Percentiles rank a stretch among this genome's conserved stretches.
Conservation (phyloP, 129 eudicot genomes). For the Flaveria brownii region DNA sequence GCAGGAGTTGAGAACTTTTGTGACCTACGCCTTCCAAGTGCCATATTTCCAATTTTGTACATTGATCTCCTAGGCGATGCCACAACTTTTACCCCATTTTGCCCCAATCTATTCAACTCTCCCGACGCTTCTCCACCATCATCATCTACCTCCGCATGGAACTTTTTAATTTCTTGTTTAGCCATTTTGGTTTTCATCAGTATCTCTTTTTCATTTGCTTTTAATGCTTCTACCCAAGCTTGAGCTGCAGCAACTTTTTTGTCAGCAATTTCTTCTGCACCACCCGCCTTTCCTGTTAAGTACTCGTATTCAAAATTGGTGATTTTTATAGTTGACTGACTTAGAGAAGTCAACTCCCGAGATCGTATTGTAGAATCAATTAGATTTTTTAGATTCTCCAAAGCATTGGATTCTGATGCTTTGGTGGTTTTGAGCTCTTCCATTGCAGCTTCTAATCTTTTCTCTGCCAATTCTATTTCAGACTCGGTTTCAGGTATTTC, state of each 20-base stretch:
- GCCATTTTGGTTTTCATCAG: constrained; percentile 44
- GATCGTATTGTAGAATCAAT: constrained; percentile 54
- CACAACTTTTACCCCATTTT: constrained; percentile 17
- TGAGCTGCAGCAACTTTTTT: constrained; percentile 86
- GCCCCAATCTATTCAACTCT: constrained; percentile 23
- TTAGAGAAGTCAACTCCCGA: constrained; percentile 53
- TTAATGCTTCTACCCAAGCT: constrained; percentile 82
- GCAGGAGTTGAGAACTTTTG: constrained; percentile 53
- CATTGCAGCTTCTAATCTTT: constrained; percentile 56
- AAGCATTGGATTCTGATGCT: constrained; percentile 57
- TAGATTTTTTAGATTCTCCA: constrained; percentile 53
- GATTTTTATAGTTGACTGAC: constrained; percentile 56
- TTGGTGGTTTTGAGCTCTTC: constrained; percentile 61
- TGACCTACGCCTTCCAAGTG: constrained; percentile 50
- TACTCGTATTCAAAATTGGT: constrained; percentile 76
- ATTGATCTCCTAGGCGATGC: constrained; percentile 39
- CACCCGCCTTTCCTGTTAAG: constrained; percentile 61
- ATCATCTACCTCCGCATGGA: constrained; percentile 34
- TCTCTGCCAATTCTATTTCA: constrained; percentile 50
- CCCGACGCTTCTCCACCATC: constrained; percentile 17
- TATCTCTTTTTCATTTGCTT: constrained; percentile 71
- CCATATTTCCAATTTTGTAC: constrained; percentile 38
- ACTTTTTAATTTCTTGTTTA: constrained; percentile 43
- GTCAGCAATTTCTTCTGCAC: constrained; percentile 69
- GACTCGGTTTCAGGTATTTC: constrained; percentile 59